These are phyloP conservation scores for Penicillium riverlandense DNA, from an alignment of 495 filamentous ascomycete genomes.

Conservation along the genomic window DNA sequence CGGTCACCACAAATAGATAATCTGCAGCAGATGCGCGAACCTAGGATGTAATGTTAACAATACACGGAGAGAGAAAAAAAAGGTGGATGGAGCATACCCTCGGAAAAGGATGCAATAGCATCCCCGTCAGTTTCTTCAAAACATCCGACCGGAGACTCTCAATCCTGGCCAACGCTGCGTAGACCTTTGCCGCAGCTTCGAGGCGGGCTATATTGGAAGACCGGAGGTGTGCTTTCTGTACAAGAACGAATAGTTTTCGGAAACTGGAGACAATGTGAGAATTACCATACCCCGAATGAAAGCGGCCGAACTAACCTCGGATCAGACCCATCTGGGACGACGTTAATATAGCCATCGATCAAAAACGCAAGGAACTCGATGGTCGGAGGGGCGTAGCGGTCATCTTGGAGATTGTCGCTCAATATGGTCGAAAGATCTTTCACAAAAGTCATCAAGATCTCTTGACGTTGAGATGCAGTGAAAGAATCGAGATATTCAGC, in stretches of 20 bases:
- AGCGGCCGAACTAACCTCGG: conserved; percentile 9
- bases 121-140: conserved; percentile 46
- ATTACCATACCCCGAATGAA: no score
- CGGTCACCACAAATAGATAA: conserved; percentile 29
- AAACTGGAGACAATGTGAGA: conserved; percentile 23
- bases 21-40: conserved; percentile 32
- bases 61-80: neutral
- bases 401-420: conserved; percentile 43
- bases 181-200: conserved; percentile 69
- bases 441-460: conserved; percentile 26
- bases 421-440: conserved; percentile 37
- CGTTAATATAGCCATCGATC: conserved; percentile 41
- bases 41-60: conserved; percentile 8
- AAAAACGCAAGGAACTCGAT: conserved; percentile 72
- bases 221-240: conserved; percentile 77
- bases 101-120: conserved; percentile 61
- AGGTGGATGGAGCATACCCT: conserved; percentile 31
- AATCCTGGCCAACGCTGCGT: conserved; percentile 53
- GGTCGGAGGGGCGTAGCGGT: conserved; percentile 65
- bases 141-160: conserved; percentile 33
- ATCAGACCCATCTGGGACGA: conserved; percentile 9
- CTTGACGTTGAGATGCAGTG: conserved; percentile 25
- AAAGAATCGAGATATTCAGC: conserved; percentile 34
- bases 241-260: conserved; percentile 55
- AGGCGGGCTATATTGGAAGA: conserved; percentile 71